Evolutionary conservation across 140 eudicot species (phyloP).

Genomic region (Flaveria floridana): DNA sequence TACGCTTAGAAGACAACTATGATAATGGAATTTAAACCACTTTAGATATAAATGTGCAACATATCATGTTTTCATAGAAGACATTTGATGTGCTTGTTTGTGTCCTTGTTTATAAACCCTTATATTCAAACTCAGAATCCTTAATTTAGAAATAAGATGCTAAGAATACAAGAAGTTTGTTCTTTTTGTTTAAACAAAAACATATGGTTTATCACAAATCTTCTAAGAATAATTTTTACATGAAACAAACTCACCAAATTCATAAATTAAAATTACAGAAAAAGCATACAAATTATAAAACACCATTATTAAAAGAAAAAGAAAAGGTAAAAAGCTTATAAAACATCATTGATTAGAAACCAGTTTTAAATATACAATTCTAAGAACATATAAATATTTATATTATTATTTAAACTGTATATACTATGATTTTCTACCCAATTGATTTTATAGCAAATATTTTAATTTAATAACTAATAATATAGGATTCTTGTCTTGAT

Average conservation of each 20-base stretch:
- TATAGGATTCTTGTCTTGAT: neutral
- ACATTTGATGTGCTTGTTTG: conserved; percentile 7
- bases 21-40: neutral
- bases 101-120: neutral
- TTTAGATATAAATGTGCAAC: neutral
- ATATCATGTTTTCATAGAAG: neutral
- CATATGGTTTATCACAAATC: neutral
- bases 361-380: too few species aligned
- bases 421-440: too few species aligned
- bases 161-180: neutral
- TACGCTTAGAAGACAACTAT: neutral
- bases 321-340: neutral
- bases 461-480: too few species aligned
- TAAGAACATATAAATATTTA: too few species aligned
- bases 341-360: neutral
- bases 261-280: neutral
- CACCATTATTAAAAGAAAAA: too few species aligned
- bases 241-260: conserved; percentile 12
- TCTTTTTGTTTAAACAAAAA: neutral
- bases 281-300: neutral
- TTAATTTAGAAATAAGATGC: neutral
- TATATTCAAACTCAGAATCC: neutral
- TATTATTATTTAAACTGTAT: too few species aligned
- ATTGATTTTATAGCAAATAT: too few species aligned
- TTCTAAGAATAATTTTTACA: neutral